Conservation (phyloP, 192 early-diverging fungal genomes). For the Allomyces javanicus region DNA sequence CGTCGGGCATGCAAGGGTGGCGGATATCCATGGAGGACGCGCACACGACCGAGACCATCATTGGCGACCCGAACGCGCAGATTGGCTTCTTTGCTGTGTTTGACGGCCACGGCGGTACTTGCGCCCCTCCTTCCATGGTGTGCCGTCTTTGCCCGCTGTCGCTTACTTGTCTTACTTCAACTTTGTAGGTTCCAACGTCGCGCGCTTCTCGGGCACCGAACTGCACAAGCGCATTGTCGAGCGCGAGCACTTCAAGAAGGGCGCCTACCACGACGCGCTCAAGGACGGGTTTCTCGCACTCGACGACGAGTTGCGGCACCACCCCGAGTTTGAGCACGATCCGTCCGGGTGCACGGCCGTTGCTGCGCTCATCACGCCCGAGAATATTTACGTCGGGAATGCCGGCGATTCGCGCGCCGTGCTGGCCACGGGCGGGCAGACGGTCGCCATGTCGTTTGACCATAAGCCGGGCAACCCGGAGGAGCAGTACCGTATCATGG, state of each 20-base stretch:
- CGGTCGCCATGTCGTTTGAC: conserved; percentile 64
- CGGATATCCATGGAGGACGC: conserved; percentile 97
- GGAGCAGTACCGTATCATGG: conserved; percentile 67
- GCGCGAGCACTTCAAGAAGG: conserved; percentile 38
- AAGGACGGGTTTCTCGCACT: conserved; percentile 62
- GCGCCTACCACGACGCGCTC: conserved; percentile 54
- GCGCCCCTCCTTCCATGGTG: neutral
- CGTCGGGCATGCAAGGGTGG: conserved; percentile 96
- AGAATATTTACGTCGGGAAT: conserved; percentile 61
- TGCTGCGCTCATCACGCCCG: conserved; percentile 57
- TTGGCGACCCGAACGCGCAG: conserved; percentile 30
- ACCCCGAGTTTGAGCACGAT: conserved; percentile 53
- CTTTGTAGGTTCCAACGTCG: conserved; percentile 40
- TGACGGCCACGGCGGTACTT: conserved; percentile 82
- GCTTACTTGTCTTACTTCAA: too few species aligned
- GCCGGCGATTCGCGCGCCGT: conserved; percentile 92
- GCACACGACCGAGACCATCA: conserved; percentile 63
- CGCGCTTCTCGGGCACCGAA: conserved; percentile 59
- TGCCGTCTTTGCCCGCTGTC: too few species aligned
- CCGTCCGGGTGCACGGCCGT: conserved; percentile 97
- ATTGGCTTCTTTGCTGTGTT: conserved; percentile 88
- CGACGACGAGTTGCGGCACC: conserved; percentile 55
- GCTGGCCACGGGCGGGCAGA: conserved; percentile 55
- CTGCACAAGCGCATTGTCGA: conserved; percentile 53
- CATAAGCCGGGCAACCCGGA: conserved; percentile 83